Evolutionary conservation across 106 monocot genomes (phyloP).

Genomic region (Allium cepa): DNA sequence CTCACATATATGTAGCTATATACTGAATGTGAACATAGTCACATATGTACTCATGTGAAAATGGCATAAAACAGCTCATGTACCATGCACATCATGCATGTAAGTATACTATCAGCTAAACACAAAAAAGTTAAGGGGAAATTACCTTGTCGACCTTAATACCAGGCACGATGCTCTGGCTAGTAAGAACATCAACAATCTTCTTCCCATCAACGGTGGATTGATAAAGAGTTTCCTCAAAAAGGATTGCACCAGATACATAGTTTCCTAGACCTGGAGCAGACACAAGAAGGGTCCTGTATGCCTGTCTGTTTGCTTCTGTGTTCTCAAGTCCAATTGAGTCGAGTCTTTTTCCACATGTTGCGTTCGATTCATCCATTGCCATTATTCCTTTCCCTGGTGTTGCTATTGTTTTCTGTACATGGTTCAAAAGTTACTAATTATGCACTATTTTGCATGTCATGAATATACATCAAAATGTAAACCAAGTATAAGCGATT

Average conservation of each 20-base stretch:
- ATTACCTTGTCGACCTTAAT: constrained; percentile 98
- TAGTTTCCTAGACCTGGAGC: constrained; percentile 76
- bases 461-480: not conserved
- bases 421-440: not conserved
- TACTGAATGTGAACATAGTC: not conserved
- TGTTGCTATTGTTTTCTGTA: constrained; percentile 90
- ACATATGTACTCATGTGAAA: not conserved
- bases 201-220: constrained; percentile 78
- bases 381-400: constrained; percentile 88
- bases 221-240: constrained; percentile 96
- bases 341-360: constrained; percentile 84
- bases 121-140: not conserved
- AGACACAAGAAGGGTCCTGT: constrained; percentile 77
- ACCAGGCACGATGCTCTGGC: constrained; percentile 76
- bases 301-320: constrained; percentile 90
- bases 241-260: constrained; percentile 93
- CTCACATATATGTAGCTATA: too few species aligned
- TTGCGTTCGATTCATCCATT: constrained; percentile 98
- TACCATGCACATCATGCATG: not conserved
- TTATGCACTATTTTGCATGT: not conserved
- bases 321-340: constrained; percentile 99
- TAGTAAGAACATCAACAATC: constrained; percentile 84
- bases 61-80: not conserved
- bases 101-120: not conserved
- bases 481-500: not conserved